phyloP scores from a whole-genome alignment of 441 rosid species.

The Bocquillonia castaneifolia region DNA sequence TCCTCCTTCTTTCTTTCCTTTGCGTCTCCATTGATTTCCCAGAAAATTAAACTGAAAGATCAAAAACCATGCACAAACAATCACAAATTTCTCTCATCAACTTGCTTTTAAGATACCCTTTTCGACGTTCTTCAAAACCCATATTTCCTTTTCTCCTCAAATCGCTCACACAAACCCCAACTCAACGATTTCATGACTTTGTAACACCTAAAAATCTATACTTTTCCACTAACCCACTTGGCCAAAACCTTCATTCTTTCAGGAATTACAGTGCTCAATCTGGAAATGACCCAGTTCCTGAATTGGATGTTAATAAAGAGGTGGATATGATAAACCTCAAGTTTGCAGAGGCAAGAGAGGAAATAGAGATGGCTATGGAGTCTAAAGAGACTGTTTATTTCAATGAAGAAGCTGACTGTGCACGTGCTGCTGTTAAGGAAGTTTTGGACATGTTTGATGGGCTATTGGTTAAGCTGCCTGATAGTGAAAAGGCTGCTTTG shows the following conservation, averaged over 20 bases:
- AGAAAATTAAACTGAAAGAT: neutral
- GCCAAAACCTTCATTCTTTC: conserved; percentile 10
- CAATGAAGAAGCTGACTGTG: conserved; percentile 89
- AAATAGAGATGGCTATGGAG: conserved; percentile 91
- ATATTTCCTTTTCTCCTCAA: conserved; percentile 16
- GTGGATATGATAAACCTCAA: conserved; percentile 81
- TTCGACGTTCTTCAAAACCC: conserved; percentile 30
- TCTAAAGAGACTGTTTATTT: conserved; percentile 92
- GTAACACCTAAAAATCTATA: conserved; percentile 14
- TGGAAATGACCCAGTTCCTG: conserved; percentile 23
- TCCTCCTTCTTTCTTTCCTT: too few relatives aligned
- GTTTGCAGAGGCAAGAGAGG: conserved; percentile 96
- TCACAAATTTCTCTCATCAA: conserved; percentile 39
- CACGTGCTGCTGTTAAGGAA: conserved; percentile 68
- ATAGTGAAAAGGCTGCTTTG: conserved; percentile 49
- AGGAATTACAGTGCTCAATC: conserved; percentile 31
- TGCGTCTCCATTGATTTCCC: too few relatives aligned
- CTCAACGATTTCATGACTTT: conserved; percentile 19
- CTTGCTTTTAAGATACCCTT: conserved; percentile 29
- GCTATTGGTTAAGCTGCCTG: conserved; percentile 49
- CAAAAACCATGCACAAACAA: conserved; percentile 39
- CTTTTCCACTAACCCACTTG: neutral
- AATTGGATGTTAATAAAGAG: conserved; percentile 54
- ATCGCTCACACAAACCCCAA: conserved; percentile 14
- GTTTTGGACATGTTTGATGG: conserved; percentile 59